Percentiles rank a stretch among this genome's conserved stretches.
phyloP scores from a whole-genome alignment of 352 stramenopile species.

The Pythium utonaiense region DNA sequence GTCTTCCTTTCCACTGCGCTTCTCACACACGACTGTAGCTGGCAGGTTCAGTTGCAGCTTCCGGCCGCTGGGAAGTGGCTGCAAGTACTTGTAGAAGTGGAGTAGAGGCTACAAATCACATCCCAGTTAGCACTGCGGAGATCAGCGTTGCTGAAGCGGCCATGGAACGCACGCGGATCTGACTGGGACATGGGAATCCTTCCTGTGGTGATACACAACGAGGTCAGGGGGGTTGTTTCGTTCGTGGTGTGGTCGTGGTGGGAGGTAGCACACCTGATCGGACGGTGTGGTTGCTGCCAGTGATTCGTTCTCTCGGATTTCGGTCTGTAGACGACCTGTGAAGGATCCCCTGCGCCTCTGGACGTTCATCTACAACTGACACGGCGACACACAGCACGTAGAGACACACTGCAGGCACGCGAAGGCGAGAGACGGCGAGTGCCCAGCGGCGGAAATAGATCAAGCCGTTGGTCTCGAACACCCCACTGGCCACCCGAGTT shows the following conservation, averaged over 20 bases:
- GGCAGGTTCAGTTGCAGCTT: conserved; percentile 59
- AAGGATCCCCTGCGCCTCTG: conserved; percentile 31
- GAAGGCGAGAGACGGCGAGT: too few species aligned
- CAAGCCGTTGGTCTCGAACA: neutral
- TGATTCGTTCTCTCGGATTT: conserved; percentile 24
- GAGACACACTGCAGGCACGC: too few species aligned
- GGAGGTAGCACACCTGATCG: neutral
- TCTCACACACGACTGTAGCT: conserved; percentile 61
- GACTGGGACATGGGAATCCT: conserved; percentile 28
- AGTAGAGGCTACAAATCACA: conserved; percentile 39
- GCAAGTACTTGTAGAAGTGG: conserved; percentile 84
- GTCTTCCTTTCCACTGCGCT: conserved; percentile 42
- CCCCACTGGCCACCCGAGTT: too few species aligned
- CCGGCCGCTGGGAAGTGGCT: conserved; percentile 44
- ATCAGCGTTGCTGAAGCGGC: neutral
- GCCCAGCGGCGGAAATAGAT: conserved; percentile 11
- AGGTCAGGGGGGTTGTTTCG: too few species aligned
- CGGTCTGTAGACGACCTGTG: conserved; percentile 41
- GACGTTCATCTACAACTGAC: neutral
- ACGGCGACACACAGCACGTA: neutral
- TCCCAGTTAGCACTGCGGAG: too few species aligned
- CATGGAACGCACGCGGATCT: conserved; percentile 29
- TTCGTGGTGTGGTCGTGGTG: too few species aligned
- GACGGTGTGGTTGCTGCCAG: neutral
- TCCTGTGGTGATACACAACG: conserved; percentile 5